phyloP scores from a whole-genome alignment of 208 protist species.

The Crithidia sp. region DNA sequence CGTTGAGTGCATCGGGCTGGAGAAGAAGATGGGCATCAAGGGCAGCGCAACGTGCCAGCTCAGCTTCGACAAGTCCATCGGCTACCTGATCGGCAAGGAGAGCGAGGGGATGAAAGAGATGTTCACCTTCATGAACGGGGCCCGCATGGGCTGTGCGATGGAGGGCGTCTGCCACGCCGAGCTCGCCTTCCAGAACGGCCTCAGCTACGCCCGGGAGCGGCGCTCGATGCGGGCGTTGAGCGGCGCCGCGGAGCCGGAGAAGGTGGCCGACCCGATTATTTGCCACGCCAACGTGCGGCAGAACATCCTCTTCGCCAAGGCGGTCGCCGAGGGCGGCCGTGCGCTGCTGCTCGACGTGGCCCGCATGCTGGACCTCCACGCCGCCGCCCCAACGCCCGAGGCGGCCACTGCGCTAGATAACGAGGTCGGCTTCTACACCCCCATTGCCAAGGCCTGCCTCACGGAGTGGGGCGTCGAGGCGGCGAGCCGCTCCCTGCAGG shows the following conservation, averaged over 20 bases:
- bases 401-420: conserved; percentile 48
- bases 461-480: conserved; percentile 85
- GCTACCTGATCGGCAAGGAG: conserved; percentile 85
- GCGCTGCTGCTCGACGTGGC: conserved; percentile 76
- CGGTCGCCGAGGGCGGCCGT: conserved; percentile 82
- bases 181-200: conserved; percentile 86
- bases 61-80: conserved; percentile 81
- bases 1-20: conserved; percentile 66
- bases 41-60: conserved; percentile 80
- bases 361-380: conserved; percentile 69
- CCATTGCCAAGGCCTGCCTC: conserved; percentile 85
- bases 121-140: conserved; percentile 92
- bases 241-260: conserved; percentile 60
- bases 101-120: conserved; percentile 88
- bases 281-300: conserved; percentile 82
- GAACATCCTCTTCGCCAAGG: conserved; percentile 85
- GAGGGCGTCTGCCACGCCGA: conserved; percentile 82
- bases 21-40: conserved; percentile 93
- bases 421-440: conserved; percentile 87
- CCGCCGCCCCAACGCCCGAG: conserved; percentile 25
- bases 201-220: conserved; percentile 76
- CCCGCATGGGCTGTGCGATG: conserved; percentile 77
- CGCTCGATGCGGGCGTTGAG: conserved; percentile 70
- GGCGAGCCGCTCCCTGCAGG: conserved; percentile 60
- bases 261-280: conserved; percentile 68